Evolutionary conservation across 208 protist species (phyloP), one percentile per base, ranked within the genome.

Genomic region (Leishmania turanica): DNA sequence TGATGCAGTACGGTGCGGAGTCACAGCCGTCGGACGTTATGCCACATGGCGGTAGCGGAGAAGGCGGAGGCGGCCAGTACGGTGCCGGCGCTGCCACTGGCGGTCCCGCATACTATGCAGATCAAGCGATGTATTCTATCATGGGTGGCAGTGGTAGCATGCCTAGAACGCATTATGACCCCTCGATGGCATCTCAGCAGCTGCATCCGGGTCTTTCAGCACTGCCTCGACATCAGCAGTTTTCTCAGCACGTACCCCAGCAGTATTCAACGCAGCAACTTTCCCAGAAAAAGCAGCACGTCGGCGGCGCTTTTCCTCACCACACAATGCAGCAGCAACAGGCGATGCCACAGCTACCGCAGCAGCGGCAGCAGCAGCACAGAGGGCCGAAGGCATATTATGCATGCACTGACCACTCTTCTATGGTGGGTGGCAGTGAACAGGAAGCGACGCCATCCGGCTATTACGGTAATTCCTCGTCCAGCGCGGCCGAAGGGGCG

Each of bases 361-460:
- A 80, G 53, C 75, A 58, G 8, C 78, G 27, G 31, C 58, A 69
- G 51, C 49, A 75, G 42, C 71, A 77, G 47, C 17, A 53, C 7
- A 19, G 49, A 27, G 47, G n/a, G 31, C 27, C 8, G 2, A 21
- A 72, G 8, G 4, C 68, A 24, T 42, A 51, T 17, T 51, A 34
- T 42, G 68, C 42, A 51, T 42, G 42, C 7, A 34, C 68, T 72
- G 37, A 7, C 68, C 68, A 24, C 68, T 21, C 42, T 49, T 72
- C 17, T 51, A n/a, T n/a, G 42, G 42, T 6, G 7, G 40, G 42
- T 6, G 19, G 2, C 40, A 47, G 42, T 51, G 40, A 49, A 6
- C 21, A 24, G 21, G 42, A 72, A 0, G 8, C 68, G 9, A 72
- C 31, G 21, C 21, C 42, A 21, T 1, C 3, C 42, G 8, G 62